Evolutionary conservation across 148 eudicot genomes (phyloP).

Genomic region (Rhododendron simsii): DNA sequence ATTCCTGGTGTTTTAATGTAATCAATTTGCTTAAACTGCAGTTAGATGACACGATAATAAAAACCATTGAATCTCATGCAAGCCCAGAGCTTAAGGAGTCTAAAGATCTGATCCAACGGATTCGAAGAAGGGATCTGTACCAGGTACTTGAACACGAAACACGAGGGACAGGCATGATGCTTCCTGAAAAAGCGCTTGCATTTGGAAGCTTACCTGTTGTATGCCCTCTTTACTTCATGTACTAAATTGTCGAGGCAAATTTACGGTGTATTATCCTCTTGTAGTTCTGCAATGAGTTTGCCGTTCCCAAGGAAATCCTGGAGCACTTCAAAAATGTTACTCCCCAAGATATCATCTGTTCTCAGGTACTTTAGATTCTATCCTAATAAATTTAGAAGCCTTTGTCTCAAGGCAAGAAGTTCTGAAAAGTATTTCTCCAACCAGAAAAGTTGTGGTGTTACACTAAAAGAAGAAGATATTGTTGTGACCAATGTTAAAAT

Average conservation of each 20-base stretch:
- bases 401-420: neutral
- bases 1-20: neutral
- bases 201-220: constrained; percentile 1
- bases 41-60: constrained; percentile 62
- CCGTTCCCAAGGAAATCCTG: constrained; percentile 58
- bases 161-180: neutral
- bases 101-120: constrained; percentile 47
- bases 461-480: constrained; percentile 55
- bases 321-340: constrained; percentile 49
- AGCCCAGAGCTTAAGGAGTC: constrained; percentile 49
- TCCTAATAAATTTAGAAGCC: neutral
- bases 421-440: neutral
- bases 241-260: neutral
- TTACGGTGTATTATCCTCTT: neutral
- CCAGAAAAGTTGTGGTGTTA: constrained; percentile 40
- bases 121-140: constrained; percentile 60
- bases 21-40: constrained; percentile 18
- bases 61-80: constrained; percentile 38
- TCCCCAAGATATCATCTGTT: constrained; percentile 50
- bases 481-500: constrained; percentile 52
- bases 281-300: constrained; percentile 68
- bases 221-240: neutral
- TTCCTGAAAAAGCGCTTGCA: neutral
- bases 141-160: constrained; percentile 30
- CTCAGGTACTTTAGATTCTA: constrained; percentile 34